Percentiles rank a stretch among this genome's conserved stretches.
phyloP scores from a whole-genome alignment of 371 early-diverging fungal species.

The Rhizopus stolonifer region DNA sequence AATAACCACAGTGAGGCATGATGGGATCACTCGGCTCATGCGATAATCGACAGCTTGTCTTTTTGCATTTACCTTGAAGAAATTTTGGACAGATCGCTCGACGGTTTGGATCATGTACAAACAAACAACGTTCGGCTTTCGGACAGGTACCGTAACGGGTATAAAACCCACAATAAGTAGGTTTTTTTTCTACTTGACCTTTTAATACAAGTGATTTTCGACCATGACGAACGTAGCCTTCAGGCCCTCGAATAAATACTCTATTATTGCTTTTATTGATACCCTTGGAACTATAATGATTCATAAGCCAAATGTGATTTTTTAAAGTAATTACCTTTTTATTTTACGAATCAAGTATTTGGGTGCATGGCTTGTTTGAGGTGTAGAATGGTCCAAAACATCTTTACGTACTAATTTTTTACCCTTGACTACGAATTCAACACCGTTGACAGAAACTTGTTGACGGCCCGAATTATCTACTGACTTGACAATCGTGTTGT shows the following conservation, averaged over 20 bases:
- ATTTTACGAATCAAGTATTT: constrained; percentile 16
- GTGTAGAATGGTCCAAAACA: constrained; percentile 12
- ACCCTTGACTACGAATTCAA: constrained; percentile 46
- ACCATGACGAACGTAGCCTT: constrained; percentile 46
- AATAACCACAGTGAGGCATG: constrained; percentile 56
- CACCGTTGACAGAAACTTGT: constrained; percentile 42
- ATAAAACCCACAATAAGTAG: constrained; percentile 35
- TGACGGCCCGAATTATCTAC: constrained; percentile 26
- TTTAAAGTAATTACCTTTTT: constrained; percentile 16
- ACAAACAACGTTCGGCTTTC: constrained; percentile 39
- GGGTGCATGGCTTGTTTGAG: constrained; percentile 16
- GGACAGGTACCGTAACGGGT: constrained; percentile 43
- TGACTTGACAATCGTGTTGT: constrained; percentile 9
- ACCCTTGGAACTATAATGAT: too few relatives aligned
- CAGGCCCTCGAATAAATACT: constrained; percentile 33
- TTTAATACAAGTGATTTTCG: constrained; percentile 37
- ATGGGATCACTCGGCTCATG: constrained; percentile 50
- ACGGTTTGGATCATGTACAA: constrained; percentile 49
- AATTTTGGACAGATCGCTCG: constrained; percentile 59
- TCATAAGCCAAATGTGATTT: too few relatives aligned
- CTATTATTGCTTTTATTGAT: constrained; percentile 24
- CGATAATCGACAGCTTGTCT: constrained; percentile 43
- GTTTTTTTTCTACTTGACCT: constrained; percentile 13
- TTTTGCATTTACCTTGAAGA: constrained; percentile 42
- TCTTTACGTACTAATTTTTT: constrained; percentile 43